Base-by-base conservation (phyloP, 129 eudicot species). In the Gnaphalium uliginosum region DNA sequence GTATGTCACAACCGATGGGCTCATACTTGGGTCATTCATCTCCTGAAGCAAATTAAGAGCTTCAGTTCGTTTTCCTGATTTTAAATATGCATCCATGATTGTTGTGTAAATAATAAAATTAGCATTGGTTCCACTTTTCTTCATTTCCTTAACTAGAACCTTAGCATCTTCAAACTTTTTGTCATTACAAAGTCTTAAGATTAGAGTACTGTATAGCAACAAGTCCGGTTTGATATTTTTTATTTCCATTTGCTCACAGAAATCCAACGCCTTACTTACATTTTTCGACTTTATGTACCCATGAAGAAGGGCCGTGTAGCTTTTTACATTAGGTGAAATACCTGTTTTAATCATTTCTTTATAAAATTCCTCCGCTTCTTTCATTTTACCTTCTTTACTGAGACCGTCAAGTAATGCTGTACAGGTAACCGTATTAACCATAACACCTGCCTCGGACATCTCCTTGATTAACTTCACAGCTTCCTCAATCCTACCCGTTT, bases 361-460 rank as follows among this genome's bases (percentile, higher is more conserved):
- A 54, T 83, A 82, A 46, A 88, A 83, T 37, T 83, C 89, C 68
- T 85, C 93, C 0, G 98, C 97, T 79, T 93, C 97, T 67, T 83
- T 79, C 78, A 90, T 85, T 80, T 72, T 88, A 73, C 96, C 96
- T 65, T 68, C 87, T 74, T 87, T 85, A 69, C 86, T 73, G 4
- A 93, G 83, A 19, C 96, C 98, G 75, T 93, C 92, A 69, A 93
- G 81, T 75, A 93, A 82, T 0, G 96, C 87, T 0, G 96, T 83
- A 77, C 88, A 93, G 1, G 96, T 90, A 43, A 93, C 88, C 25
- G 82, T 78, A 79, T 88, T 93, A 74, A 89, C 73, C 61, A 65
- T 77, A 71, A 92, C 39, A 81, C 88, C 91, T 64, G 86, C 86
- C 60, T 90, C 87, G 18, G 84, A 67, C 98, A 93, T 93, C 81